A percentile compares a stretch with the other conserved stretches of the same genome.
Evolutionary conservation across 495 filamentous ascomycete species (phyloP).

Genomic region (Lindgomyces ingoldianus): DNA sequence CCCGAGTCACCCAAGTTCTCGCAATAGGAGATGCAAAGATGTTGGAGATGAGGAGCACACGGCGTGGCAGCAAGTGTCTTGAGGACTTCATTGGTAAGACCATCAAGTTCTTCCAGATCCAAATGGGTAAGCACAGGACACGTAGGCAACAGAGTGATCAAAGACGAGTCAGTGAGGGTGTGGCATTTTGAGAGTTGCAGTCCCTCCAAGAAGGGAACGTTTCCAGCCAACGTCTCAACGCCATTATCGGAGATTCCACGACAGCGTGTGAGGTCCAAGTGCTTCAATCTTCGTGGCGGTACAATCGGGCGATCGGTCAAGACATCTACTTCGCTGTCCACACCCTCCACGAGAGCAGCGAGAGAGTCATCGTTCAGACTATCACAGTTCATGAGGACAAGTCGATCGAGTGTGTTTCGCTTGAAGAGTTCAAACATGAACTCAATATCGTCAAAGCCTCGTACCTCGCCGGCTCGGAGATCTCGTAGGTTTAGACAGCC

Average conservation of each 20-base stretch:
- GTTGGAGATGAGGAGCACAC: slow-evolving; percentile 67
- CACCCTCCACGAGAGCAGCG: slow-evolving; percentile 69
- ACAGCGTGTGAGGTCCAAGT: slow-evolving; percentile 84
- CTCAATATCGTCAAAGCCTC: slow-evolving; percentile 70
- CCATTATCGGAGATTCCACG: slow-evolving; percentile 68
- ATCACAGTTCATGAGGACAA: slow-evolving; percentile 75
- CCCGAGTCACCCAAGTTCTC: slow-evolving; percentile 81
- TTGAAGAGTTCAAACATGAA: slow-evolving; percentile 72
- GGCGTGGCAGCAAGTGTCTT: slow-evolving; percentile 72
- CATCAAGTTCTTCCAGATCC: slow-evolving; percentile 82
- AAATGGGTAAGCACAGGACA: slow-evolving; percentile 77
- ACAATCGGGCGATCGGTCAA: slow-evolving; percentile 75
- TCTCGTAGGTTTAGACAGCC: slow-evolving; percentile 74
- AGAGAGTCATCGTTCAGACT: slow-evolving; percentile 74
- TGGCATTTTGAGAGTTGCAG: slow-evolving; percentile 75
- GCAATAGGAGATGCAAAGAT: slow-evolving; percentile 87
- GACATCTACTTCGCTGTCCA: slow-evolving; percentile 71
- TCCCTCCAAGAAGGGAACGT: slow-evolving; percentile 78
- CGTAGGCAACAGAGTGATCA: slow-evolving; percentile 72
- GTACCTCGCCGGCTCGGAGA: slow-evolving; percentile 78
- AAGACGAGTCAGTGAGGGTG: slow-evolving; percentile 68
- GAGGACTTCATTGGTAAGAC: slow-evolving; percentile 72
- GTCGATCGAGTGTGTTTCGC: slow-evolving; percentile 75
- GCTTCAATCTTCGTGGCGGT: slow-evolving; percentile 74
- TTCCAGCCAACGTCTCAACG: slow-evolving; percentile 64